Evolutionary conservation across 2,329 filamentous ascomycete species (phyloP), one percentile per base, ranked within the genome.

Genomic region (Colletotrichum theobromicola): DNA sequence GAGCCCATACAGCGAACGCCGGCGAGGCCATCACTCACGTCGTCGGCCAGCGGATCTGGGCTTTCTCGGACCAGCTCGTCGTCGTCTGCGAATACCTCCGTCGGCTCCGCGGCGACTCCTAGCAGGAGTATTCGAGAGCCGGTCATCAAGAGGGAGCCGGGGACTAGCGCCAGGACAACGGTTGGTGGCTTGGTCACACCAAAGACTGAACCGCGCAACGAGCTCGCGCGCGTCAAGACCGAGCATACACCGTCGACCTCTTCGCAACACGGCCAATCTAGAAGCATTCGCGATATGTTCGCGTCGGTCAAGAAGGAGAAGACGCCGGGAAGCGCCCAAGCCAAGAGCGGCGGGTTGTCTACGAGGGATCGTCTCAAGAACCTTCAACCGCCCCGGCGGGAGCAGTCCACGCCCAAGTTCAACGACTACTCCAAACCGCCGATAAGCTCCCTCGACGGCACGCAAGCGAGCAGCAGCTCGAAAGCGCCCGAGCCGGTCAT

Each of bases 281-380:
- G 32, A 24, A 37, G 65, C 24, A 57, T 46, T 2, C 53, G 42
- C 46, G 67, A 50, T 21, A 46, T 67, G 24, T 63, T 60, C 37
- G 42, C 57, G 18, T 50, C 35, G 32, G 34, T 58, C 32, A 75
- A 72, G 35, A 72, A 72, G 15, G 62, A 67, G 34, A 30, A 46
- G n/a, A 21, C 46, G 5, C 28, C 57, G 28, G 24, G 28, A 4
- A 67, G 72, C 26, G 34, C 28, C 55, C 61, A 71, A 12, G 50
- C n/a, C 53, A 66, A 16, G 10, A 26, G 35, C 28, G 32, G 13
- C 6, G 24, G 69, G 5, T 21, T 35, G 24, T 75, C 63, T 18
- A 50, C 57, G 18, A 72, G 57, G 67, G 69, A 75, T 34, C 72
- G 69, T 15, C 68, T 75, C 3, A 75, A 67, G 46, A 50, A 15